These are phyloP conservation scores for Hypoxylon intermedium DNA, from an alignment of 495 filamentous ascomycete species.

Conservation along the genomic window DNA sequence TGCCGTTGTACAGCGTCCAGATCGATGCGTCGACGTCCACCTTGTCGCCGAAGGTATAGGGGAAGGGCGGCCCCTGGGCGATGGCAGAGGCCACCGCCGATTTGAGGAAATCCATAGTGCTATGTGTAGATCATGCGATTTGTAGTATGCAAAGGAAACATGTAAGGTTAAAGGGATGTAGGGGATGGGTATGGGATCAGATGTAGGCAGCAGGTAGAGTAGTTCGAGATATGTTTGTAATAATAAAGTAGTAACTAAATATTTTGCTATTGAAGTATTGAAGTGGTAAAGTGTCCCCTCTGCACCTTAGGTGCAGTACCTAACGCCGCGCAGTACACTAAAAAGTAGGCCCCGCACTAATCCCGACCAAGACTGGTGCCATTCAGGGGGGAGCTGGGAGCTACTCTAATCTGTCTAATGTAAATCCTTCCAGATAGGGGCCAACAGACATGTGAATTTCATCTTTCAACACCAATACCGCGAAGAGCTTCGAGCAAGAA, in stretches of 20 bases:
- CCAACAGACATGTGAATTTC: no score
- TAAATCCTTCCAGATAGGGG: no score
- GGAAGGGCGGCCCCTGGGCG: constrained; percentile 89
- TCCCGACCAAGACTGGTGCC: background rate
- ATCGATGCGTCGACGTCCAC: constrained; percentile 88
- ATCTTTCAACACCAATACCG: no score
- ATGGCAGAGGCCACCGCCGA: constrained; percentile 96
- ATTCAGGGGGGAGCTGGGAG: no score
- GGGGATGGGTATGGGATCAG: background rate
- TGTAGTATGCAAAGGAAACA: background rate
- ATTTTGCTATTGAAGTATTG: no score
- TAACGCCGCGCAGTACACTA: no score
- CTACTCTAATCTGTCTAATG: no score
- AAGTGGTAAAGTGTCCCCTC: constrained; percentile 12
- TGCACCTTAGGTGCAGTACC: no score
- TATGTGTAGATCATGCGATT: constrained; percentile 34
- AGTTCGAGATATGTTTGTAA: no score
- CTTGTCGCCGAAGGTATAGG: constrained; percentile 88
- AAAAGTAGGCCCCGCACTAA: constrained; percentile 20
- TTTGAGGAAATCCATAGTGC: constrained; percentile 92
- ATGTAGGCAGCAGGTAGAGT: no score
- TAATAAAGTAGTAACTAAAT: no score
- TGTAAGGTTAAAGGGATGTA: background rate
- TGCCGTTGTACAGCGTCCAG: constrained; percentile 92
- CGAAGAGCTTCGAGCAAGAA: no score